Conservation (phyloP, 2,329 filamentous ascomycete genomes). For the Fusarium praegraminearum region DNA sequence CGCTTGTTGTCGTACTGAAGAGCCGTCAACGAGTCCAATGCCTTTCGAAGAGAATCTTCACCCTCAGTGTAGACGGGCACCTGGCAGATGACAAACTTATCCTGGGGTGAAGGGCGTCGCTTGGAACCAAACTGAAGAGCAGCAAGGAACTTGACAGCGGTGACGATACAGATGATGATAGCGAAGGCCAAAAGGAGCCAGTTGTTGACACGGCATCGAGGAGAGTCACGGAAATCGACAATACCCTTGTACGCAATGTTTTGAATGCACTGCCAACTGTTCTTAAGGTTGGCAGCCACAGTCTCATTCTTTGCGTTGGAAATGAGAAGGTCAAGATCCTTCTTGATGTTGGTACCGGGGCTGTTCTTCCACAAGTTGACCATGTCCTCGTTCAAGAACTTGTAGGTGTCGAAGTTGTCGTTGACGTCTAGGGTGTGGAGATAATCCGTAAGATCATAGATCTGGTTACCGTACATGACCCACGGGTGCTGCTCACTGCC, state of each 20-base stretch:
- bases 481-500: constrained; percentile 75
- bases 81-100: constrained; percentile 99
- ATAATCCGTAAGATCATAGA: constrained; percentile 95
- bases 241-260: constrained; percentile 86
- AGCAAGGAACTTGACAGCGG: constrained; percentile 88
- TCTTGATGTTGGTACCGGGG: constrained; percentile 82
- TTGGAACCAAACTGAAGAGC: constrained; percentile 95
- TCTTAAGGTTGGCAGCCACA: constrained; percentile 62
- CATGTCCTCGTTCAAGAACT: constrained; percentile 79
- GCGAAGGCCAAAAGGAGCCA: constrained; percentile 90
- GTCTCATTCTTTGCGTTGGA: constrained; percentile 64
- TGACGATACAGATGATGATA: constrained; percentile 83
- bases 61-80: constrained; percentile 98
- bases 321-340: constrained; percentile 69
- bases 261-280: constrained; percentile 83
- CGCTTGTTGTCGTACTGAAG: constrained; percentile 98
- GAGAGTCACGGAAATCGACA: constrained; percentile 82
- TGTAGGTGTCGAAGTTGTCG: constrained; percentile 68
- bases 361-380: constrained; percentile 77
- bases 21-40: constrained; percentile 92
- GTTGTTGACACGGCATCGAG: constrained; percentile 88
- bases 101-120: constrained; percentile 86
- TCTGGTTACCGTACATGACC: constrained; percentile 78
- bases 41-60: constrained; percentile 93
- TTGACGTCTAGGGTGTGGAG: constrained; percentile 77